Evolutionary conservation across 345 rosid genomes (phyloP).

Genomic region (Reutealis trisperma): DNA sequence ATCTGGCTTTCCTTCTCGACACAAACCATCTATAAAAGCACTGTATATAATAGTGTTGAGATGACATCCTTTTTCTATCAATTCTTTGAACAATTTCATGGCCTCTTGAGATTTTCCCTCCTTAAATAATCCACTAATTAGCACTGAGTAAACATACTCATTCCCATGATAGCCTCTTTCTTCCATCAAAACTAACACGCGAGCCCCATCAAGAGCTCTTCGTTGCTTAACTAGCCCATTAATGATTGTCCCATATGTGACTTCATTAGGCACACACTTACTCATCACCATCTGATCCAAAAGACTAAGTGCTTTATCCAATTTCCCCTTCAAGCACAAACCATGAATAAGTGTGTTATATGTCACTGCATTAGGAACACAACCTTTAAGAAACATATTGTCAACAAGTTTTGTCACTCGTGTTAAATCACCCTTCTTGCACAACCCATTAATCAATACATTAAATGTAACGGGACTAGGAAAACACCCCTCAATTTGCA

Average conservation of each 20-base stretch:
- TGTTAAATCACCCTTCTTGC: slow-evolving; percentile 73
- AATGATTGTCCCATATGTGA: slow-evolving; percentile 77
- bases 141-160: slow-evolving; percentile 65
- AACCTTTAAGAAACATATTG: slow-evolving; percentile 91
- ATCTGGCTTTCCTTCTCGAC: slow-evolving; percentile 62
- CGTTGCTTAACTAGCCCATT: slow-evolving; percentile 82
- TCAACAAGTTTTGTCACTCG: slow-evolving; percentile 83
- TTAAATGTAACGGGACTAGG: slow-evolving; percentile 66
- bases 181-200: slow-evolving; percentile 60
- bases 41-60: slow-evolving; percentile 69
- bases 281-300: slow-evolving; percentile 70
- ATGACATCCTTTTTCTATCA: slow-evolving; percentile 53
- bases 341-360: slow-evolving; percentile 90
- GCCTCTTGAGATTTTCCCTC: slow-evolving; percentile 69
- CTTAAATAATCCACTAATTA: slow-evolving; percentile 82
- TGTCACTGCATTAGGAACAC: slow-evolving; percentile 77
- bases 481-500: slow-evolving; percentile 88
- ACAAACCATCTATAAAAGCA: slow-evolving; percentile 73
- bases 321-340: slow-evolving; percentile 71
- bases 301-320: slow-evolving; percentile 85
- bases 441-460: slow-evolving; percentile 78
- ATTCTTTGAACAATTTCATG: slow-evolving; percentile 59
- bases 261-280: slow-evolving; percentile 74
- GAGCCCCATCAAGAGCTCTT: slow-evolving; percentile 55
- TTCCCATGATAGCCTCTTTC: slow-evolving; percentile 68